Conservation (phyloP, 495 filamentous ascomycete species). For the Tuber umbilicatum region DNA sequence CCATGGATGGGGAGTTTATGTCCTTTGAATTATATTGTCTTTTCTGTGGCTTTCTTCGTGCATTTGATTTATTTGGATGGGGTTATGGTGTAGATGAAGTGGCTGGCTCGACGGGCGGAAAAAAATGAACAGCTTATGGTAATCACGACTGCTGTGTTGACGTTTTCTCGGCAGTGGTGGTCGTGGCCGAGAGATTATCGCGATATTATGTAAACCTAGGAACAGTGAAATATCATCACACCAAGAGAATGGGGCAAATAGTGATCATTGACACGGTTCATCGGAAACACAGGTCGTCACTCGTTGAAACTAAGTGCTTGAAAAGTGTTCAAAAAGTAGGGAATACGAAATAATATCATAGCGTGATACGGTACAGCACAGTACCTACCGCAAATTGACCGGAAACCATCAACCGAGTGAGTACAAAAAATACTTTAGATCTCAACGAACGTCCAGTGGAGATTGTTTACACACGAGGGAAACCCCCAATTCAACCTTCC, state of each 20-base stretch:
- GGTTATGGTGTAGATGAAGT: not conserved
- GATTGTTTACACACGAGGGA: too few species aligned
- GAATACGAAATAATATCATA: not conserved
- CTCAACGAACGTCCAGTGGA: too few species aligned
- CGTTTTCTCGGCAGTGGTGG: not conserved
- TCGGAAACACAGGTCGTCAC: not conserved
- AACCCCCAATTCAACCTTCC: too few species aligned
- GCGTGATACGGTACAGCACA: not conserved
- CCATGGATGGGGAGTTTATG: not conserved
- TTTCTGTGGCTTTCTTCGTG: not conserved
- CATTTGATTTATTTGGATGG: not conserved
- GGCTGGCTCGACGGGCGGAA: not conserved
- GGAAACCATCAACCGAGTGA: too few species aligned
- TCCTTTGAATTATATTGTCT: constrained; percentile 7
- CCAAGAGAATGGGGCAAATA: not conserved
- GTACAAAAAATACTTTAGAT: too few species aligned
- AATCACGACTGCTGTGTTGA: not conserved
- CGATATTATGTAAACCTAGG: not conserved
- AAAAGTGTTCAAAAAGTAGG: not conserved
- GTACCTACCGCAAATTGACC: too few species aligned
- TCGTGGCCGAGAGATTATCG: not conserved
- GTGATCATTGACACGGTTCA: not conserved
- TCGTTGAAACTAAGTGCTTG: not conserved
- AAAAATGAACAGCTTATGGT: not conserved
- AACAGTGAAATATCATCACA: not conserved